These are phyloP conservation scores for Trichoderma koningii DNA, from an alignment of 2,329 filamentous ascomycete genomes.

Conservation along the genomic window DNA sequence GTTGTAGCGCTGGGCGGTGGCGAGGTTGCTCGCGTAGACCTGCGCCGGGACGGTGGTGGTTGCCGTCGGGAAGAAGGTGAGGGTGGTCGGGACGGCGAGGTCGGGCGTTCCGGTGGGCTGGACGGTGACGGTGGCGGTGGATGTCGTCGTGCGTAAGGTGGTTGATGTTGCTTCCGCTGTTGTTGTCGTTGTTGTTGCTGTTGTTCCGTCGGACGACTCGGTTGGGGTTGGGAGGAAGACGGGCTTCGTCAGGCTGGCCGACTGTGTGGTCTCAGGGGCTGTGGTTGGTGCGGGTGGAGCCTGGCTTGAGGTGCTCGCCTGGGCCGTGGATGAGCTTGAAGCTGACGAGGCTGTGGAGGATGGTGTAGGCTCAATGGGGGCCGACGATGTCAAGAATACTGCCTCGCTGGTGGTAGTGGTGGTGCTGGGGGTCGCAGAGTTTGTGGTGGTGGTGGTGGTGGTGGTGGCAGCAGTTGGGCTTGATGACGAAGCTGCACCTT, in stretches of 20 bases:
- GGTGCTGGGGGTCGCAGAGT: background rate
- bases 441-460: background rate
- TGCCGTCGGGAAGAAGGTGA: slow-evolving; percentile 39
- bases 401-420: background rate
- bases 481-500: slow-evolving; percentile 3
- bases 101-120: slow-evolving; percentile 44
- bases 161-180: too few relatives aligned
- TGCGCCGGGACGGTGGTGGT: slow-evolving; percentile 47
- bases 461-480: background rate
- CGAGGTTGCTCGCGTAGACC: slow-evolving; percentile 50
- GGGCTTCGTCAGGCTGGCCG: background rate
- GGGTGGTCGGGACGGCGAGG: slow-evolving; percentile 47
- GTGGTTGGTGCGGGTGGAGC: background rate
- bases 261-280: background rate
- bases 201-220: background rate
- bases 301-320: background rate
- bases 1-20: slow-evolving; percentile 51
- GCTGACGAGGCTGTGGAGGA: background rate
- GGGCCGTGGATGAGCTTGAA: background rate
- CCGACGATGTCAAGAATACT: background rate
- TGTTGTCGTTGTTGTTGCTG: slow-evolving; percentile 2
- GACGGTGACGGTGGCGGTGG: slow-evolving; percentile 29
- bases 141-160: slow-evolving; percentile 25
- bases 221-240: background rate
- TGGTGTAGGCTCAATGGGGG: background rate